A percentile compares a stretch with the other conserved stretches of the same genome.
These are phyloP conservation scores for Alloascoidea hylecoeti DNA, from an alignment of 805 yeast genomes.

Conservation along the genomic window DNA sequence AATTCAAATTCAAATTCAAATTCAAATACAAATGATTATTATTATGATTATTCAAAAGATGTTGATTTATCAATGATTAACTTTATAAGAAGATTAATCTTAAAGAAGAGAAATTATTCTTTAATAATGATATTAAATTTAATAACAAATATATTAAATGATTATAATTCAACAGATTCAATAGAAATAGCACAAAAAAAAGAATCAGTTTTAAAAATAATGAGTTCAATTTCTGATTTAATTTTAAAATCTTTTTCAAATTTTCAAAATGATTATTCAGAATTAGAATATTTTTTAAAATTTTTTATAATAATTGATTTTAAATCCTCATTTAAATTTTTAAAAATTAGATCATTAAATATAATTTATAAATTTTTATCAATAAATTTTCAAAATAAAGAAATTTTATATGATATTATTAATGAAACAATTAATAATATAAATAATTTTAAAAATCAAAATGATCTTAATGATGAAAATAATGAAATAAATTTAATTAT, in stretches of 20 bases:
- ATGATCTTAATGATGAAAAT: too few species aligned
- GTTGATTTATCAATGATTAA: too few species aligned
- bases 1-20: too few species aligned
- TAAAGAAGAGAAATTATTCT: too few species aligned
- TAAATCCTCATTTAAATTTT: conserved; percentile 37
- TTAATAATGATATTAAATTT: too few species aligned
- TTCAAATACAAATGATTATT: too few species aligned
- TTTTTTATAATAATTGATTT: conserved; percentile 62
- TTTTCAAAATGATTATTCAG: conserved; percentile 37
- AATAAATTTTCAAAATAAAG: conserved; percentile 45
- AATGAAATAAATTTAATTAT: too few species aligned
- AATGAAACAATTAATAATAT: too few species aligned
- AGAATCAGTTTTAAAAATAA: conserved; percentile 69
- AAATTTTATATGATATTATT: conserved; percentile 58
- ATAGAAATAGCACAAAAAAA: conserved; percentile 37
- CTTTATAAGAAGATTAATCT: too few species aligned
- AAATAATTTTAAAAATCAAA: too few species aligned
- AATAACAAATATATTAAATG: conserved; percentile 29
- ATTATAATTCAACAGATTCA: conserved; percentile 7
- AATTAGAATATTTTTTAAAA: conserved; percentile 54
- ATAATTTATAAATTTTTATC: conserved; percentile 44
- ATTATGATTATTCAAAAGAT: too few species aligned
- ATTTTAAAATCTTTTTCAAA: too few species aligned
- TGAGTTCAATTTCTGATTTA: conserved; percentile 49
- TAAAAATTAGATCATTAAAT: conserved; percentile 47